These are phyloP conservation scores for Mycena galericulata DNA, from an alignment of 768 basidiomycete species.

Conservation along the genomic window DNA sequence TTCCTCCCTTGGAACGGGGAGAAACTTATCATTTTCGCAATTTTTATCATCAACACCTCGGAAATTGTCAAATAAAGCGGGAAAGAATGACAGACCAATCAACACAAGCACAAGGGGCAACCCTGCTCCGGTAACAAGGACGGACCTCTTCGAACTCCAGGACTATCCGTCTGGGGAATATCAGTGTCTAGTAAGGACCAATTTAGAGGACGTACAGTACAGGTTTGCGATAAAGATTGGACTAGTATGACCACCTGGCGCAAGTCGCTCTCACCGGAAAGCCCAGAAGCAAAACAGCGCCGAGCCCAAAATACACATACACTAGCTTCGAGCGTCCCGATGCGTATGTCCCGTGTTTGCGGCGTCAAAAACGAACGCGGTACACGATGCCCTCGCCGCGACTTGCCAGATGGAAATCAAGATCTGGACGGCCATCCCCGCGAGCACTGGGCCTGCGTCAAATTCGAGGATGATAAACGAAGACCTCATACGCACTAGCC, in stretches of 20 bases:
- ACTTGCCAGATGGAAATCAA: conserved; percentile 28
- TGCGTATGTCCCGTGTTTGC: conserved; percentile 24
- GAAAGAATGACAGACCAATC: conserved; percentile 19
- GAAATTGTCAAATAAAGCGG: too few relatives aligned
- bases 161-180: conserved; percentile 27
- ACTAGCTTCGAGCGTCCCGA: conserved; percentile 23
- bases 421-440: conserved; percentile 34
- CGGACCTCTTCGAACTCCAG: conserved; percentile 27
- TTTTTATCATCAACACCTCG: too few relatives aligned
- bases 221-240: conserved; percentile 27
- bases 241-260: conserved; percentile 16
- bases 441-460: conserved; percentile 23
- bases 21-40: too few relatives aligned
- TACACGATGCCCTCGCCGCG: too few relatives aligned
- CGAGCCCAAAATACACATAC: conserved; percentile 23
- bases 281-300: conserved; percentile 19
- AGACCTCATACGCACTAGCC: conserved; percentile 28
- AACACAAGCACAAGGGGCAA: conserved; percentile 27
- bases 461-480: not conserved
- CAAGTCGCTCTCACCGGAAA: conserved; percentile 23
- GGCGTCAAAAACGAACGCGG: not conserved
- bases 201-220: conserved; percentile 1
- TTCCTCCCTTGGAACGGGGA: too few relatives aligned
- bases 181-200: not conserved
- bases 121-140: conserved; percentile 23